Percentiles rank a stretch among this genome's conserved stretches.
phyloP scores from a whole-genome alignment of 2,329 filamentous ascomycete species.

The Xylariaceae sp. region DNA sequence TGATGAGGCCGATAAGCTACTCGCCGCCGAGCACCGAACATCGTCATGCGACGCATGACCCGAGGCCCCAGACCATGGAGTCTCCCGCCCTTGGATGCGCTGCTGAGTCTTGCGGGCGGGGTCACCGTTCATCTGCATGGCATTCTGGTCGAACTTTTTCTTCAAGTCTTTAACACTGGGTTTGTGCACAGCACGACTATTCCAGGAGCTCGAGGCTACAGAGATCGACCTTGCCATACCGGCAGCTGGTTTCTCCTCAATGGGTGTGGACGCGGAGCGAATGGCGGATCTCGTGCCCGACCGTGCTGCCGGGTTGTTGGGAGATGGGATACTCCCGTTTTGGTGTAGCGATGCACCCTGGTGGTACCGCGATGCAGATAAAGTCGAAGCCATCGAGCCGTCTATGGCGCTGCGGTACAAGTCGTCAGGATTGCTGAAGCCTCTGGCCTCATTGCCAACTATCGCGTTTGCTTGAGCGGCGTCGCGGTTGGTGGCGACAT shows the following conservation, averaged over 20 bases:
- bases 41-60: conserved; percentile 38
- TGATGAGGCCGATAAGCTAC: conserved; percentile 23
- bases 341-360: conserved; percentile 40
- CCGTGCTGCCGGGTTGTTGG: conserved; percentile 42
- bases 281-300: conserved; percentile 37
- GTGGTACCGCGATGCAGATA: conserved; percentile 37
- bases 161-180: conserved; percentile 77
- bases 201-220: conserved; percentile 24
- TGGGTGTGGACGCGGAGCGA: conserved; percentile 53
- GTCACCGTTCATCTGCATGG: conserved; percentile 23
- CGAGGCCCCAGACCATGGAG: conserved; percentile 22
- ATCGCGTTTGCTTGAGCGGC: conserved; percentile 36
- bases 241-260: conserved; percentile 39
- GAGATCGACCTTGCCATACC: conserved; percentile 28
- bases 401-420: conserved; percentile 49
- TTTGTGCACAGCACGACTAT: conserved; percentile 36
- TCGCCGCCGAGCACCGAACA: conserved; percentile 34
- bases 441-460: conserved; percentile 33
- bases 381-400: conserved; percentile 37
- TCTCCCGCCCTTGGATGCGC: conserved; percentile 9
- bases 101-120: conserved; percentile 31
- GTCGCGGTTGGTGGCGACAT: conserved; percentile 35
- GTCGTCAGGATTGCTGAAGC: conserved; percentile 46
- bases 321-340: conserved; percentile 45
- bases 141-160: conserved; percentile 68